Evolutionary conservation across 768 basidiomycete species (phyloP), one percentile per base, ranked within the genome.

Genomic region (Boletellus ananiceps): DNA sequence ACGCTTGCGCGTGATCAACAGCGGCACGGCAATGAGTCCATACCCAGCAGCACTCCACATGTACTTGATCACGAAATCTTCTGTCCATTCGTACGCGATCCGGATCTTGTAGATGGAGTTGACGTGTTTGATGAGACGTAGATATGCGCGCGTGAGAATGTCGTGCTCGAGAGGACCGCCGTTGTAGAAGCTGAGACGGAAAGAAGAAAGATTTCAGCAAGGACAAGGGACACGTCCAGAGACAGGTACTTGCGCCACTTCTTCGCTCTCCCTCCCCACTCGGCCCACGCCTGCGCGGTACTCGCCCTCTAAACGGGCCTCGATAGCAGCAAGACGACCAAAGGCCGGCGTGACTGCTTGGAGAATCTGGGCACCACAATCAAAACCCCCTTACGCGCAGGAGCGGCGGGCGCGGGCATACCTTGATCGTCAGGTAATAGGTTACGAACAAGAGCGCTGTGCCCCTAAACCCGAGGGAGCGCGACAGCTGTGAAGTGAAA

Each of bases 41-140:
- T 97, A 98, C 0, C 95, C 95, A 4, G 83, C 84, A 1, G 93
- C 93, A 9, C 88, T 92, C 94, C 93, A 96, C 8, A 90, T 71
- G 65, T 96, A 97, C 67, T 96, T 96, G 75, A 96, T 93, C 16
- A 96, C 87, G 57, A 91, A 93, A 71, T 96, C 94, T 63, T 96
- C 94, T 0, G 90, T 96, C 93, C 89, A 96, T 70, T 84, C 90
- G 60, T 91, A 94, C 2, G 86, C 86, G 40, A 94, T 90, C 14
- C 92, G 84, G 45, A 92, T 89, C 87, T 90, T 92, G 74, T 91
- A 94, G 40, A 97, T 92, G 0, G 82, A 85, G 60, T 97, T 94
- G 46, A 96, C 79, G 56, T 98, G 94, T 57, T 81, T 84, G 57
- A 93, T 91, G 18, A 97, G 67, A 25, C 80, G 75, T 53, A 86